Evolutionary conservation across 1,284 basidiomycete genomes (phyloP), one percentile per base, ranked within the genome.

Genomic region (Termitomyces sp.): DNA sequence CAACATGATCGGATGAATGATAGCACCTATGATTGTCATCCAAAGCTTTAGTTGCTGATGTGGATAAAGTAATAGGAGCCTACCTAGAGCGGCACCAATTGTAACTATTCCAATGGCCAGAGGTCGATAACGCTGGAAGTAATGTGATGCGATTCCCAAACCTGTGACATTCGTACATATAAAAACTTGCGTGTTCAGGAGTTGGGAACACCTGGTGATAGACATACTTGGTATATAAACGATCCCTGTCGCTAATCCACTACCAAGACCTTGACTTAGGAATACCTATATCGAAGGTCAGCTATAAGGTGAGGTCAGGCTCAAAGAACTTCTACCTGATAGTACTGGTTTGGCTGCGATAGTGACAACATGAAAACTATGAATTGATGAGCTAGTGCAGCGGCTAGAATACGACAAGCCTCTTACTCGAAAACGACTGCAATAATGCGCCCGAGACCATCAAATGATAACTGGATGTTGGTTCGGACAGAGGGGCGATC

Each of bases 1-100:
- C 10, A 81, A 70, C 70, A 80, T 75, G 53, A 80, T 75, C 1
- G 78, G 76, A 52, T 78, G 74, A 26, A 80, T 8, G 5, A 49
- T 18, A 10, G 39, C 21, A 9, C 47, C 47, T 49, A n/a, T n/a
- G n/a, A n/a, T n/a, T n/a, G n/a, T n/a, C n/a, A n/a, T n/a, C n/a
- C n/a, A n/a, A n/a, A n/a, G n/a, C n/a, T n/a, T n/a, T n/a, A n/a
- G n/a, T n/a, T n/a, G n/a, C n/a, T n/a, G n/a, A n/a, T n/a, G n/a
- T n/a, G 14, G 24, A 14, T 5, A 24, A 16, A 26, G 10, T 6
- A 28, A 33, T 13, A 0, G 10, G 9, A 7, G 3, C 30, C 11
- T 37, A 50, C 52, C 48, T 39, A 50, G 14, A 46, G 52, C 52
- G 7, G 47, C 28, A 14, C 46, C 46, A 19, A 42, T 24, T 8